Evolutionary conservation across 495 filamentous ascomycete genomes (phyloP), one percentile per base, ranked within the genome.

Genomic region (Parathielavia hyrcaniae): DNA sequence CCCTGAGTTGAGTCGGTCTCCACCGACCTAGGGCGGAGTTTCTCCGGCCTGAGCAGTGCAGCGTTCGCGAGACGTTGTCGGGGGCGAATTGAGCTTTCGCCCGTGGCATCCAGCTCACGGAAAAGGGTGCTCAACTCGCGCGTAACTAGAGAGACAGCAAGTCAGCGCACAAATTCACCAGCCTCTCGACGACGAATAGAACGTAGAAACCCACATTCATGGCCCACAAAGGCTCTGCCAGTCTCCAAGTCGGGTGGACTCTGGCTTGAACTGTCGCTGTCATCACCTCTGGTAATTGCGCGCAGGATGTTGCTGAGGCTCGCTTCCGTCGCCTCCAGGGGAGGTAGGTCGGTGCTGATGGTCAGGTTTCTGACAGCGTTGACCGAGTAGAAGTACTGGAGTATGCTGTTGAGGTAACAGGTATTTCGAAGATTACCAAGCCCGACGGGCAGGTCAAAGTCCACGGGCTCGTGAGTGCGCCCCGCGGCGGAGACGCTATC

Each of bases 371-470:
- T 83, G 39, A 95, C 79, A 8, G 90, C 85, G 52, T 83, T 86
- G 41, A 99, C 81, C 1, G 91, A 90, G 67, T 93, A 97, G 67
- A 95, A 91, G 64, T 95, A 97, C 64, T 99, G 93, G 13, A 99
- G 73, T 34, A 99, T 79, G 69, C 93, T 97, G 73, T 97, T 97
- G 40, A 99, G 81, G 64, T 99, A 99, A 70, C 93, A 99, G 1
- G 93, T 99, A 62, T 97, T 97, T 43, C 92, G 90, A 60, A 97
- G 92, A 61, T 97, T 99, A 43, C 83, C 81, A 13, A 97, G 77
- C 0, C 93, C 93, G 51, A 92, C 86, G 9, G 91, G 91, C 75
- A 84, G 84, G 14, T 82, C 75, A 41, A 55, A 40, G 34, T 62
- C 55, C 23, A 52, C 58, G 12, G 22, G 43, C 4, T 22, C 39